These are phyloP conservation scores for Sporobolomyces pararoseus DNA, from an alignment of 768 basidiomycete species.

Conservation along the genomic window DNA sequence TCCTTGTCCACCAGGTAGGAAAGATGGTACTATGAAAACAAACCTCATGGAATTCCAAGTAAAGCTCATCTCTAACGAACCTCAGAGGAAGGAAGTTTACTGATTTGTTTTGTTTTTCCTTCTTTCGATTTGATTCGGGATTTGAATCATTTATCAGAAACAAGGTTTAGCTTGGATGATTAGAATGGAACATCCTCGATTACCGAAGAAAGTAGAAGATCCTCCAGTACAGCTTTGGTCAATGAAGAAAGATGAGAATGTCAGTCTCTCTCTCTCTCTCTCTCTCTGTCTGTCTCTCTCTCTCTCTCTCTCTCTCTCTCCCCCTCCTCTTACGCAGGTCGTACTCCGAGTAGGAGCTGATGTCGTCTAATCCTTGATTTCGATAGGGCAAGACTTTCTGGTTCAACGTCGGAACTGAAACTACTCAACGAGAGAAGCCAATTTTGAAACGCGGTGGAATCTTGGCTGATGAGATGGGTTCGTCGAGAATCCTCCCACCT, in stretches of 20 bases:
- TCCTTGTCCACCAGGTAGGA: constrained; percentile 66
- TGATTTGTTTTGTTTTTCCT: background rate
- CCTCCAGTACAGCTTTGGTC: constrained; percentile 85
- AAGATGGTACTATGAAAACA: constrained; percentile 63
- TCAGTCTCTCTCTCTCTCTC: background rate
- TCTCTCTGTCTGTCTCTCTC: background rate
- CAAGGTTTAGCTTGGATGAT: constrained; percentile 83
- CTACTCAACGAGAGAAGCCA: constrained; percentile 58
- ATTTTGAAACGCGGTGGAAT: constrained; percentile 61
- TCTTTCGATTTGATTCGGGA: background rate
- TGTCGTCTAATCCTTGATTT: background rate
- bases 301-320: no score
- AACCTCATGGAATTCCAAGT: constrained; percentile 82
- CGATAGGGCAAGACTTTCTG: constrained; percentile 57
- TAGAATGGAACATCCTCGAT: constrained; percentile 64
- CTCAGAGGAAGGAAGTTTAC: background rate
- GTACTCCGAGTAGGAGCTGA: no score
- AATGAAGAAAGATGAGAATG: constrained; percentile 52
- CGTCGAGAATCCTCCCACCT: constrained; percentile 44
- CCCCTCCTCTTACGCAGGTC: no score
- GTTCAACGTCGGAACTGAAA: constrained; percentile 78
- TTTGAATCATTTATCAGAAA: constrained; percentile 52
- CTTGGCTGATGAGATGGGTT: constrained; percentile 84
- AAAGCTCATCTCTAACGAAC: background rate
- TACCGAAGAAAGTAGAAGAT: constrained; percentile 66